phyloP scores from a whole-genome alignment of 352 stramenopile genomes.

The Pythium phragmiticola region DNA sequence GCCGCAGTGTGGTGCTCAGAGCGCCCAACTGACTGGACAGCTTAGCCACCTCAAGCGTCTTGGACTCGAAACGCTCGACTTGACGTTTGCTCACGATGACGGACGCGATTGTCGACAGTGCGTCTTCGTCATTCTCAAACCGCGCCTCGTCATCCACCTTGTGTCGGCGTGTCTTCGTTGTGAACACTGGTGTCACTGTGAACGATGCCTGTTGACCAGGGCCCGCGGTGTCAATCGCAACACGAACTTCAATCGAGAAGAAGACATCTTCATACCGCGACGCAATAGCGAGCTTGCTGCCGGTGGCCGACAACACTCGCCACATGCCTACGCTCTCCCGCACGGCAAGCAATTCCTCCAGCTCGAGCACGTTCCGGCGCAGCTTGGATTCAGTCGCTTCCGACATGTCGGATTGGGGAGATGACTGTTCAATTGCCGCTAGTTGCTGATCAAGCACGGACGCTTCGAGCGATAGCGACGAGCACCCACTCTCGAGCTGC shows the following conservation, averaged over 20 bases:
- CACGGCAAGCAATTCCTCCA: slow-evolving; percentile 24
- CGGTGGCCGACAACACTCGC: slow-evolving; percentile 17
- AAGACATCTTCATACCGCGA: slow-evolving; percentile 23
- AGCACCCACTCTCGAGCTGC: slow-evolving; percentile 54
- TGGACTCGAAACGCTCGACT: slow-evolving; percentile 3
- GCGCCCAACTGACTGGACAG: slow-evolving; percentile 5
- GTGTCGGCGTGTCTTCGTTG: slow-evolving; percentile 13
- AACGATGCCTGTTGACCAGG: neutral
- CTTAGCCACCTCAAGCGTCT: neutral
- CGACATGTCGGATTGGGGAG: neutral
- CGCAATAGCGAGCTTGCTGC: slow-evolving; percentile 6
- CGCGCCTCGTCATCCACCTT: neutral
- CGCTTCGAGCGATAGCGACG: slow-evolving; percentile 61
- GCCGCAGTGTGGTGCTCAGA: slow-evolving; percentile 28
- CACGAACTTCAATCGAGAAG: slow-evolving; percentile 22
- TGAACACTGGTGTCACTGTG: slow-evolving; percentile 9
- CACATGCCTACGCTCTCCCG: slow-evolving; percentile 25
- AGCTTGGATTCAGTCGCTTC: slow-evolving; percentile 12
- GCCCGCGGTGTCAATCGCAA: slow-evolving; percentile 1
- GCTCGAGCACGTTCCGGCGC: slow-evolving; percentile 18
- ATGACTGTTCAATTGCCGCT: neutral
- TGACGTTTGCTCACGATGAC: slow-evolving; percentile 4
- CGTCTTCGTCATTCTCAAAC: slow-evolving; percentile 8
- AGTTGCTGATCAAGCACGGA: slow-evolving; percentile 63
- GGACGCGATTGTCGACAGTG: slow-evolving; percentile 16